Evolutionary conservation across 176 grass and related monocot species (phyloP).

Genomic region (Areca catechu): DNA sequence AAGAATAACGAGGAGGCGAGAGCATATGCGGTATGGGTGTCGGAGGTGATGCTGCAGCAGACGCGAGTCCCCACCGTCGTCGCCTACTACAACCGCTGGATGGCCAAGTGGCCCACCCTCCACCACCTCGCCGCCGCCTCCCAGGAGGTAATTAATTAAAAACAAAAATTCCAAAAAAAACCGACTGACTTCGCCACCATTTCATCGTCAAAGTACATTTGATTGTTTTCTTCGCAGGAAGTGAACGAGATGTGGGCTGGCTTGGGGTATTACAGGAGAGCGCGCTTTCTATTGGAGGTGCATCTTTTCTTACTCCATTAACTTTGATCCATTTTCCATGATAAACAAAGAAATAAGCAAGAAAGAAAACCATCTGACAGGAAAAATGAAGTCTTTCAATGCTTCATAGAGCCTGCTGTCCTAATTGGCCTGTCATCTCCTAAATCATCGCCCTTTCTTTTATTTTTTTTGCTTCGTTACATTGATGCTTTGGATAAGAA

Average conservation of each 20-base stretch:
- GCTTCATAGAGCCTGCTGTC: not conserved
- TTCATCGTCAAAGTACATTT: too few species aligned
- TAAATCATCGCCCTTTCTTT: too few species aligned
- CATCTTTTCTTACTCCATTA: not conserved
- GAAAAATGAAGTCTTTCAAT: not conserved
- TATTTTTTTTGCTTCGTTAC: too few species aligned
- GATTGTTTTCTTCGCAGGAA: slow-evolving; percentile 40
- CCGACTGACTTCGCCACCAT: too few species aligned
- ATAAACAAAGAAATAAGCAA: too few species aligned
- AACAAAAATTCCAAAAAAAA: too few species aligned
- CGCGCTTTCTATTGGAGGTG: slow-evolving; percentile 92
- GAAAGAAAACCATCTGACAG: too few species aligned
- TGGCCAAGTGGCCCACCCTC: slow-evolving; percentile 78
- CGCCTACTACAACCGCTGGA: slow-evolving; percentile 85
- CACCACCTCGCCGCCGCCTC: slow-evolving; percentile 66
- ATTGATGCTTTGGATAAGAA: too few species aligned
- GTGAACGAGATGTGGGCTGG: slow-evolving; percentile 98
- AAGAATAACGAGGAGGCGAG: slow-evolving; percentile 25
- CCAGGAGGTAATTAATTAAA: slow-evolving; percentile 46
- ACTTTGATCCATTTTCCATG: too few species aligned
- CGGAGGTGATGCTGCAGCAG: slow-evolving; percentile 98
- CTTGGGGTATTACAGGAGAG: slow-evolving; percentile 89
- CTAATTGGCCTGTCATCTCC: too few species aligned
- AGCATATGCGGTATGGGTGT: slow-evolving; percentile 93
- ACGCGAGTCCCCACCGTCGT: slow-evolving; percentile 73